A percentile compares a stretch with the other conserved stretches of the same genome.
These are phyloP conservation scores for Salinomyces thailandicus DNA, from an alignment of 2,329 filamentous ascomycete species.

Conservation along the genomic window DNA sequence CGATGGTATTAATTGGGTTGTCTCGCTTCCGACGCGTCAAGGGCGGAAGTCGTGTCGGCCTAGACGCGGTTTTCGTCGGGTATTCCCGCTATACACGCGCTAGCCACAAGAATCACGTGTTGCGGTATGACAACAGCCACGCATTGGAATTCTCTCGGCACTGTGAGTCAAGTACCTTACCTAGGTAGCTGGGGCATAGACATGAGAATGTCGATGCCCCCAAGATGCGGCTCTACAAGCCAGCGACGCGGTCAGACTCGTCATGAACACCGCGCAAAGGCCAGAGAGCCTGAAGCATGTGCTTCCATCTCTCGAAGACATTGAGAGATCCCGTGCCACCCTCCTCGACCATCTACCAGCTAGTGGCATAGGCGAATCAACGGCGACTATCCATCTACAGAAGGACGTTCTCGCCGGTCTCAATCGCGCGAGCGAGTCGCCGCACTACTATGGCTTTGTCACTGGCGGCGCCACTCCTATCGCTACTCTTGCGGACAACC, in stretches of 20 bases:
- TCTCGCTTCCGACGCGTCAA: conserved; percentile 4
- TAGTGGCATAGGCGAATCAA: conserved; percentile 30
- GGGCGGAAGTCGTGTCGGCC: neutral
- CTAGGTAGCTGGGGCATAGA: conserved; percentile 1
- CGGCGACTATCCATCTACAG: neutral
- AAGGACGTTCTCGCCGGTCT: conserved; percentile 44
- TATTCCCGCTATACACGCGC: no score
- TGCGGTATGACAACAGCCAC: no score
- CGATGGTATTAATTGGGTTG: no score
- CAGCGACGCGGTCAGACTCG: no score
- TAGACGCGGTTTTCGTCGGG: no score
- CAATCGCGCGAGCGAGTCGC: conserved; percentile 52
- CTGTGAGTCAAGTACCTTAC: no score
- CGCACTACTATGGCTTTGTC: conserved; percentile 80
- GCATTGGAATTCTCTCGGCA: no score
- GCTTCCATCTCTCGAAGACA: conserved; percentile 24
- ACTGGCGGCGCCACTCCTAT: conserved; percentile 72
- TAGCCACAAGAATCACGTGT: no score
- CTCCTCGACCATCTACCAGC: conserved; percentile 30
- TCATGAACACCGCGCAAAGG: neutral
- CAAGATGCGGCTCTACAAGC: no score
- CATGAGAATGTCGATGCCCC: neutral
- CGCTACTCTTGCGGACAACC: conserved; percentile 69
- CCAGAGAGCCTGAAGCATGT: conserved; percentile 12
- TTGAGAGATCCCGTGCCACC: conserved; percentile 24